A percentile compares a stretch with the other conserved stretches of the same genome.
Conservation (phyloP, 768 basidiomycete genomes). For the Mycena maculata region DNA sequence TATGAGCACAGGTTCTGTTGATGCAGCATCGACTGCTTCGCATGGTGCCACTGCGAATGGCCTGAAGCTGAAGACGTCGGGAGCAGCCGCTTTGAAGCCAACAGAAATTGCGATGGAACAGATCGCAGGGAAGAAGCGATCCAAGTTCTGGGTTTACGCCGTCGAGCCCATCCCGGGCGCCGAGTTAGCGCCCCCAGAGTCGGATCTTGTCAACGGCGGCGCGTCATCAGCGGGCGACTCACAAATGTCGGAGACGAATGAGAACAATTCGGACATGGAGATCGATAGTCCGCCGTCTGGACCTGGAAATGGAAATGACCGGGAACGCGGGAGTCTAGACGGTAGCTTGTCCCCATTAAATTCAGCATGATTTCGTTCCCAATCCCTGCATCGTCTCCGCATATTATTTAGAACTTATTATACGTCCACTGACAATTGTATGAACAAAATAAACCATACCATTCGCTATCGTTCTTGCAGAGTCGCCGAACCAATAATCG, state of each 20-base stretch:
- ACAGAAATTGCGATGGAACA: conserved; percentile 81
- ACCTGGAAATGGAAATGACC: conserved; percentile 36
- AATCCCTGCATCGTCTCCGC: conserved; percentile 26
- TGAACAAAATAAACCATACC: conserved; percentile 8
- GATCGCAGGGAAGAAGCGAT: conserved; percentile 83
- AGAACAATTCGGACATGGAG: conserved; percentile 26
- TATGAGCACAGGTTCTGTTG: conserved; percentile 65
- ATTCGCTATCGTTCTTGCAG: background rate
- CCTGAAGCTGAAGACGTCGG: conserved; percentile 61
- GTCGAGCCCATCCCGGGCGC: conserved; percentile 72
- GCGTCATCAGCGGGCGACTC: conserved; percentile 30
- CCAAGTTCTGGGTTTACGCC: conserved; percentile 91
- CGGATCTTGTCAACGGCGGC: conserved; percentile 37
- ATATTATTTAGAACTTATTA: conserved; percentile 37
- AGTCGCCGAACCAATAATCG: background rate
- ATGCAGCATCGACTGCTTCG: conserved; percentile 48
- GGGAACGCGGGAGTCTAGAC: conserved; percentile 48
- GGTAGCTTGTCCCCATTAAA: conserved; percentile 57
- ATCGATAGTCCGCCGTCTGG: conserved; percentile 38
- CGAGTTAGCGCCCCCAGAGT: conserved; percentile 32
- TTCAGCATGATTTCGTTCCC: conserved; percentile 45
- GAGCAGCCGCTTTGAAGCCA: conserved; percentile 76
- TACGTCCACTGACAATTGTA: conserved; percentile 34
- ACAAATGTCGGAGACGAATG: conserved; percentile 19
- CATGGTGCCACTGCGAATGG: conserved; percentile 48